phyloP scores from a whole-genome alignment of 78 protist species.

The Tieghemostelium lacteum region DNA sequence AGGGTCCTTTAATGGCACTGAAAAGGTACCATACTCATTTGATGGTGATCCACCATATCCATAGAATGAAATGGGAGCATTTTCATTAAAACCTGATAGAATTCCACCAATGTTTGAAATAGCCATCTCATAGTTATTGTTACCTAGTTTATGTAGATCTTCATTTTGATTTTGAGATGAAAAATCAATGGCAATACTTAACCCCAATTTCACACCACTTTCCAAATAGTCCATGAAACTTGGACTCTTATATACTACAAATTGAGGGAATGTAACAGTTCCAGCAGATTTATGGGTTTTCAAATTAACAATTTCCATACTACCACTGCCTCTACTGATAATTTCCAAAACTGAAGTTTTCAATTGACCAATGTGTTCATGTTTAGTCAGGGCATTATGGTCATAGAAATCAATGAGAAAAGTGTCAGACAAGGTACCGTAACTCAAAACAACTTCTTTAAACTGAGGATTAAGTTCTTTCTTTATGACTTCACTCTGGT shows the following conservation, averaged over 20 bases:
- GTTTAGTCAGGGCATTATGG: conserved; percentile 53
- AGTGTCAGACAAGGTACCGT: conserved; percentile 10
- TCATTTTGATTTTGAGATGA: conserved; percentile 80
- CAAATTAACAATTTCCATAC: conserved; percentile 19
- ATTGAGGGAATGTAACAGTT: too few species aligned
- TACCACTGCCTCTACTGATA: background rate
- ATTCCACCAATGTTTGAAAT: conserved; percentile 1
- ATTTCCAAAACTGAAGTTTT: conserved; percentile 10
- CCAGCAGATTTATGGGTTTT: conserved; percentile 62
- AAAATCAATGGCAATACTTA: conserved; percentile 90
- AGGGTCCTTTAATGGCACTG: background rate
- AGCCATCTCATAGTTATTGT: conserved; percentile 1
- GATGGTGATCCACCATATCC: conserved; percentile 90
- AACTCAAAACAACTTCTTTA: background rate
- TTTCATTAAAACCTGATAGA: conserved; percentile 7
- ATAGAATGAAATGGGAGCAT: conserved; percentile 47
- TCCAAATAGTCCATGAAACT: conserved; percentile 80
- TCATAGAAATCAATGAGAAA: conserved; percentile 73
- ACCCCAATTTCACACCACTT: conserved; percentile 76
- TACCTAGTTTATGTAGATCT: conserved; percentile 81
- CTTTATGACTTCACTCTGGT: conserved; percentile 69
- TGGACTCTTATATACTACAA: background rate
- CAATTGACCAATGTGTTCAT: conserved; percentile 79
- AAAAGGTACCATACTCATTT: background rate
- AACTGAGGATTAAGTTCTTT: too few species aligned